phyloP scores from a whole-genome alignment of 108 stramenopile genomes.

The Skeletonema costatum region DNA sequence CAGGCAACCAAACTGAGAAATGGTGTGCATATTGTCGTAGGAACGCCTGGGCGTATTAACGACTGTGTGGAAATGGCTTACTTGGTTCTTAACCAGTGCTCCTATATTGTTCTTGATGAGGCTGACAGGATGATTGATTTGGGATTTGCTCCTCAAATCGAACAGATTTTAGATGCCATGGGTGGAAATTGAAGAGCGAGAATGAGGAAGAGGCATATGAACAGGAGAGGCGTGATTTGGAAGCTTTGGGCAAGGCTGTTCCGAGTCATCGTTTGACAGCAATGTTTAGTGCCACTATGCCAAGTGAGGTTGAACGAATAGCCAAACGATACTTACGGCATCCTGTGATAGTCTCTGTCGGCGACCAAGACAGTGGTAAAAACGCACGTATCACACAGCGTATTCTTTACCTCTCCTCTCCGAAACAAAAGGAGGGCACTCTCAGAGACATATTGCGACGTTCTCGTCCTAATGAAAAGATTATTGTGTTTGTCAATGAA shows the following conservation, averaged over 20 bases:
- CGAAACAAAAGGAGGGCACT: slow-evolving; percentile 82
- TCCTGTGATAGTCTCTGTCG: slow-evolving; percentile 90
- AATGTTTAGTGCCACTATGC: slow-evolving; percentile 99
- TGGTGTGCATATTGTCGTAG: slow-evolving; percentile 96
- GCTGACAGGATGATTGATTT: slow-evolving; percentile 93
- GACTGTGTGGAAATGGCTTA: slow-evolving; percentile 95
- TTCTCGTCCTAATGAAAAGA: slow-evolving; percentile 65
- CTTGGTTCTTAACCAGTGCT: slow-evolving; percentile 96
- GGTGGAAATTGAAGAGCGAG: slow-evolving; percentile 86
- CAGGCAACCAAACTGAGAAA: slow-evolving; percentile 88
- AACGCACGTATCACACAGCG: slow-evolving; percentile 93
- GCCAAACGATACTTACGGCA: slow-evolving; percentile 92
- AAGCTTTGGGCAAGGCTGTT: slow-evolving; percentile 46
- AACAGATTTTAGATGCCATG: slow-evolving; percentile 92
- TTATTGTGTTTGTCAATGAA: slow-evolving; percentile 98
- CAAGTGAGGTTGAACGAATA: slow-evolving; percentile 90
- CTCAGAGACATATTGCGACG: slow-evolving; percentile 60
- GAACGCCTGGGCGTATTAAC: slow-evolving; percentile 97
- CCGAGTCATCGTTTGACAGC: slow-evolving; percentile 87
- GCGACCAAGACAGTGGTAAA: slow-evolving; percentile 92
- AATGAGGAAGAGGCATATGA: slow-evolving; percentile 79
- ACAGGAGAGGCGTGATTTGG: slow-evolving; percentile 77
- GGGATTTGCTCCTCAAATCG: slow-evolving; percentile 95
- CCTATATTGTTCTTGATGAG: slow-evolving; percentile 96
- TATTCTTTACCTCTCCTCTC: slow-evolving; percentile 80